Evolutionary conservation across 495 filamentous ascomycete genomes (phyloP).

Genomic region (Aspergillus egyptiacus): DNA sequence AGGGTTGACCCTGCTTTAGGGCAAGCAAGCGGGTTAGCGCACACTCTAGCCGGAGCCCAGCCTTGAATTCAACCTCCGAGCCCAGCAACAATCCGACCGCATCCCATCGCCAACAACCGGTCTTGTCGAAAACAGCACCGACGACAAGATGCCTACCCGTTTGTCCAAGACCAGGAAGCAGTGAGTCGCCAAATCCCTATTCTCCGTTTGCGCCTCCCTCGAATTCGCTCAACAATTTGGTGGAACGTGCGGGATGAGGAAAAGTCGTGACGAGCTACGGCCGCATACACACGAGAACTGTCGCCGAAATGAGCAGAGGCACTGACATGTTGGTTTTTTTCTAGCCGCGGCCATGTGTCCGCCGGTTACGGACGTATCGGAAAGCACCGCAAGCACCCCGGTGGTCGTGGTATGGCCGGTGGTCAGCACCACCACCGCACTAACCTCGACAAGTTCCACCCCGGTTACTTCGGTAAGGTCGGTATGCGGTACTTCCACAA

Average conservation of each 20-base stretch:
- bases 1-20: conserved; percentile 22
- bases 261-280: neutral
- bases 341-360: conserved; percentile 87
- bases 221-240: conserved; percentile 10
- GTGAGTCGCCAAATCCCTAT: conserved; percentile 47
- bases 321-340: conserved; percentile 24
- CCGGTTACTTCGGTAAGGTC: conserved; percentile 97
- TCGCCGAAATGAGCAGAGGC: conserved; percentile 11
- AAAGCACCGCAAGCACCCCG: conserved; percentile 89
- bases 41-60: conserved; percentile 34
- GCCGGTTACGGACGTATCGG: conserved; percentile 89
- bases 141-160: conserved; percentile 73
- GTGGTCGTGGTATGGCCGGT: conserved; percentile 95
- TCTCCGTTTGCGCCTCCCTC: conserved; percentile 10
- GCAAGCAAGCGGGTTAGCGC: conserved; percentile 41
- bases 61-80: conserved; percentile 42
- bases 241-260: conserved; percentile 15
- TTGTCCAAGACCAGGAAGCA: conserved; percentile 77
- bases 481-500: conserved; percentile 96
- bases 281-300: neutral
- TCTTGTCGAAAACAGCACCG: conserved; percentile 43
- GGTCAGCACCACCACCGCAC: conserved; percentile 91
- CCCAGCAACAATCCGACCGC: conserved; percentile 31
- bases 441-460: conserved; percentile 92
- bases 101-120: conserved; percentile 41